Evolutionary conservation across 768 basidiomycete species (phyloP), one percentile per base, ranked within the genome.

Genomic region (Mycena rosella): DNA sequence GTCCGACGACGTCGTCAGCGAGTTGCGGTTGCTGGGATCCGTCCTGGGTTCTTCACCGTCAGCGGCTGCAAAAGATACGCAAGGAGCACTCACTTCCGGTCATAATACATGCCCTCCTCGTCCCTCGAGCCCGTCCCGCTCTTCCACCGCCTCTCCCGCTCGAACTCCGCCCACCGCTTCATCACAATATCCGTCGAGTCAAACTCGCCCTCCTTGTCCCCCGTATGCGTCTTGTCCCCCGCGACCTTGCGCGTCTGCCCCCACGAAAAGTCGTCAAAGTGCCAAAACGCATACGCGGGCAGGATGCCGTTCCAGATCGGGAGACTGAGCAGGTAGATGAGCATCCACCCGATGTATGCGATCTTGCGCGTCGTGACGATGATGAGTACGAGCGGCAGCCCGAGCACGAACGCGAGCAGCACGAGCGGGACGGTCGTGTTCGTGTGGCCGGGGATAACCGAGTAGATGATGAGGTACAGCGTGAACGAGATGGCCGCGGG

Each of bases 141-240:
- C 89, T 91, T 96, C 95, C 95, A 98, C 68, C 96, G 86, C 72
- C 97, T 83, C 72, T 99, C 98, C 54, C 97, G 85, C 84, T 99
- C 98, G 77, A 98, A 99, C 80, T 99, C 98, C 20, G 90, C 96
- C 97, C 97, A 99, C 44, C 95, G 89, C 85, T 99, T 99, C 98
- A 99, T 98, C 38, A 97, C 93, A 73, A 99, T 99, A 80, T 96
- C 91, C 49, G 90, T 87, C 30, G 96, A 97, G 81, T 99, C 97
- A 74, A 99, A 99, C 77, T 94, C 94, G 77, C 98, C 98, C 68
- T 97, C 95, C 83, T 99, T 99, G 77, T 96, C 96, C 14, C 93
- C 94, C 73, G 58, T 73, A 13, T 15, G 38, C 26, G 27, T 20
- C 73, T 87, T 89, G 74, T 92, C 93, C 11, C 96, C 96, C 32